A percentile compares a stretch with the other conserved stretches of the same genome.
phyloP scores from a whole-genome alignment of 108 stramenopile species.

The Cyclotella baltica region DNA sequence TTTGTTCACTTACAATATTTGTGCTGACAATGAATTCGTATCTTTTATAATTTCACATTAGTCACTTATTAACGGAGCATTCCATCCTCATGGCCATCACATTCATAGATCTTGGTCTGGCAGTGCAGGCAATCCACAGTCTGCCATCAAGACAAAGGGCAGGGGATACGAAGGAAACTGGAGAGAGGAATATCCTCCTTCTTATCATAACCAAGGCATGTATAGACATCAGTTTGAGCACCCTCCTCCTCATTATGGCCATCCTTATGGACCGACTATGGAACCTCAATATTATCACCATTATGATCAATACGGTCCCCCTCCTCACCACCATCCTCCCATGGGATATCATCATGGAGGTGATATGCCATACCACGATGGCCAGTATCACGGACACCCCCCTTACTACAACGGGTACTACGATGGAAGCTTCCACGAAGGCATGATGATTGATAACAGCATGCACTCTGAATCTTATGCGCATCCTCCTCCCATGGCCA shows the following conservation, averaged over 20 bases:
- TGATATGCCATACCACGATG: conserved; percentile 24
- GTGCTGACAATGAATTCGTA: conserved; percentile 4
- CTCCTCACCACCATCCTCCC: conserved; percentile 23
- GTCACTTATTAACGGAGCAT: neutral
- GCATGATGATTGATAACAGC: conserved; percentile 32
- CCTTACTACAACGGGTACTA: conserved; percentile 44
- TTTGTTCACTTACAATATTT: too few species aligned
- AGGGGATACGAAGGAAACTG: conserved; percentile 6
- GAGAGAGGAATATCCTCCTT: conserved; percentile 22
- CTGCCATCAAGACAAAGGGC: conserved; percentile 21
- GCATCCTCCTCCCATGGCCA: conserved; percentile 19
- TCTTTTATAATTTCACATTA: neutral
- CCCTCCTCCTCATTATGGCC: conserved; percentile 16
- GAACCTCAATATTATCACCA: conserved; percentile 29
- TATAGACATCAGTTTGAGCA: conserved; percentile 32
- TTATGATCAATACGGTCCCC: conserved; percentile 35
- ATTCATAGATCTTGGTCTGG: conserved; percentile 14
- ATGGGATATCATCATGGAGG: conserved; percentile 39
- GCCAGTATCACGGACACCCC: conserved; percentile 26
- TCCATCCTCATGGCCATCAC: neutral
- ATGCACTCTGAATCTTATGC: conserved; percentile 34
- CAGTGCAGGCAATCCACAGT: conserved; percentile 7
- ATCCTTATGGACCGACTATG: conserved; percentile 18
- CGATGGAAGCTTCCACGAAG: conserved; percentile 43
- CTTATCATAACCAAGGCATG: conserved; percentile 29